A percentile compares a stretch with the other conserved stretches of the same genome.
Evolutionary conservation across 495 filamentous ascomycete species (phyloP).

Genomic region (Talaromyces proteolyticus): DNA sequence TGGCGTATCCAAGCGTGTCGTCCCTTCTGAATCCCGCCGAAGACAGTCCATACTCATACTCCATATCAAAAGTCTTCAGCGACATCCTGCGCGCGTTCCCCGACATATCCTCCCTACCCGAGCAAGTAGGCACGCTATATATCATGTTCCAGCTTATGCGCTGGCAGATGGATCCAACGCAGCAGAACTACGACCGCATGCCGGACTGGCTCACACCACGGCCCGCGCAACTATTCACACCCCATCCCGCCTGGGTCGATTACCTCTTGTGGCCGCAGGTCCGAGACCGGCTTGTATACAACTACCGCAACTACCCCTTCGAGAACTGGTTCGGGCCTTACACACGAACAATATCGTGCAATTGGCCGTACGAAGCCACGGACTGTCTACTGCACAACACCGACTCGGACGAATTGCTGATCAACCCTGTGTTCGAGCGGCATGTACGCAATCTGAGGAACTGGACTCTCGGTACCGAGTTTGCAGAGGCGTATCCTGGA

Average conservation of each 20-base stretch:
- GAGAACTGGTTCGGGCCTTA: slow-evolving; percentile 78
- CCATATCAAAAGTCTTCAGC: slow-evolving; percentile 74
- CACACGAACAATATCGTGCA: slow-evolving; percentile 62
- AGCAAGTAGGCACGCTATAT: slow-evolving; percentile 73
- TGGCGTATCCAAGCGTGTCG: slow-evolving; percentile 71
- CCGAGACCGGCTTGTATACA: slow-evolving; percentile 53
- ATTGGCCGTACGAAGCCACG: slow-evolving; percentile 71
- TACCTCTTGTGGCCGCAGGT: slow-evolving; percentile 69
- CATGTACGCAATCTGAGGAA: slow-evolving; percentile 64
- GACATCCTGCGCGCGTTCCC: slow-evolving; percentile 75
- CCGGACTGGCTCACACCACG: slow-evolving; percentile 62
- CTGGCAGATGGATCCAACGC: slow-evolving; percentile 71
- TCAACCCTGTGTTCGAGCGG: slow-evolving; percentile 75
- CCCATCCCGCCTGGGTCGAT: slow-evolving; percentile 75
- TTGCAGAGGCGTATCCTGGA: slow-evolving; percentile 55
- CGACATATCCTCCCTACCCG: slow-evolving; percentile 59
- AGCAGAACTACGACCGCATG: slow-evolving; percentile 65
- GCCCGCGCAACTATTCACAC: slow-evolving; percentile 50
- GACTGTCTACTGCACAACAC: slow-evolving; percentile 52
- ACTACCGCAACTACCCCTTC: slow-evolving; percentile 50
- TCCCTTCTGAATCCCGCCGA: slow-evolving; percentile 64
- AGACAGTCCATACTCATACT: slow-evolving; percentile 54
- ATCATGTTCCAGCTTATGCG: slow-evolving; percentile 80
- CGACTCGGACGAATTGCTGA: slow-evolving; percentile 53
- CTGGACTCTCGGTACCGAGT: slow-evolving; percentile 71